Evolutionary conservation across 192 early-diverging fungal species (phyloP), one percentile per base, ranked within the genome.

Genomic region (Dissophora globulifera): DNA sequence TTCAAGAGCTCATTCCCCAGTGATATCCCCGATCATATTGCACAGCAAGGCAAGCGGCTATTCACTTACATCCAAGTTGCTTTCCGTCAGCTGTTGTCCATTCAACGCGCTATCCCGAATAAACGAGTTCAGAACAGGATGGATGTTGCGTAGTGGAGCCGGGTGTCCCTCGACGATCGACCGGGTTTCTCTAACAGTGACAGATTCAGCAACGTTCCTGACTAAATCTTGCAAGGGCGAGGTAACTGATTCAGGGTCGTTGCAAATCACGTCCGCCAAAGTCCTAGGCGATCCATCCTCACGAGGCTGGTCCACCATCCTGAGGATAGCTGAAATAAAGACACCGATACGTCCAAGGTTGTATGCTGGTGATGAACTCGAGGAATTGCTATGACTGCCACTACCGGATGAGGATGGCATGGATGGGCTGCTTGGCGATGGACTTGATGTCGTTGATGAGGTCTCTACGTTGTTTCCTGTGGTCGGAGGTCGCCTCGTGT

Each of bases 261-360:
- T 71, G 43, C 78, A 71, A 51, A 79, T 69, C 9, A 79, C 78
- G 46, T 79, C 78, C 2, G 78, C 63, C 43, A 79, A 23, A 10
- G 62, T 70, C 16, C 67, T 45, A 1, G 78, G 67, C 0, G 68
- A 71, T 33, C 78, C 78, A 50, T 79, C 78, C 38, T 79, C 78
- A 19, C 67, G 23, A n/a, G 78, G 78, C 27, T 79, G 78, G 61
- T 79, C 78, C 10, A 79, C 62, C 68, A 79, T 79, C 20, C 78
- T 38, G 27, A 79, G 26, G 29, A 79, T 66, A 15, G 67, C 78
- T 1, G 78, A 69, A 16, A 79, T 71, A 50, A 71, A 71, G 12
- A 69, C 62, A 17, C 78, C 78, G 26, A 79, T 71, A 9, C 78
- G 67, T 1, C 78, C 78, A 30, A 79, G 42, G 19, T 69, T 79